These are phyloP conservation scores for Penicillium sp. DNA, from an alignment of 2,329 filamentous ascomycete species.

Conservation along the genomic window DNA sequence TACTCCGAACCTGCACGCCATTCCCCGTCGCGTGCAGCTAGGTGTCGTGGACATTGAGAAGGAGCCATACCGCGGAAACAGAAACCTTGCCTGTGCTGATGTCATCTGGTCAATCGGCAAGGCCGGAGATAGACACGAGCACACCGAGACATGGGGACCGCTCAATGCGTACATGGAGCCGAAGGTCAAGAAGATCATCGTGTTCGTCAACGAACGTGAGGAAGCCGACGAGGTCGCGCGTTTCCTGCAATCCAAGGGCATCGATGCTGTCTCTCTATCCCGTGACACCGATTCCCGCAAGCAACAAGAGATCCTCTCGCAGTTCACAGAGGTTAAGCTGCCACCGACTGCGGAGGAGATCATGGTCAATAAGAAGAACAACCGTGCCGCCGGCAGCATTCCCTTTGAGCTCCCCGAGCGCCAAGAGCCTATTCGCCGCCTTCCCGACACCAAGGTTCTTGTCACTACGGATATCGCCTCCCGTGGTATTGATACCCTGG, in stretches of 20 bases:
- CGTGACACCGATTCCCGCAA: slow-evolving; percentile 77
- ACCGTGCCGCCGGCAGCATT: slow-evolving; percentile 37
- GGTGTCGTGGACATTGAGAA: slow-evolving; percentile 88
- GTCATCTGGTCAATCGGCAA: slow-evolving; percentile 91
- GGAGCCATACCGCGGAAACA: slow-evolving; percentile 92
- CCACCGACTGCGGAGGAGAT: slow-evolving; percentile 39
- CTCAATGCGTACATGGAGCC: slow-evolving; percentile 42
- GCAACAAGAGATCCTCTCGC: slow-evolving; percentile 70
- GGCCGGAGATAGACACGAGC: slow-evolving; percentile 55
- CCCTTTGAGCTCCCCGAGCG: slow-evolving; percentile 40
- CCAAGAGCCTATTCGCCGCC: slow-evolving; percentile 43
- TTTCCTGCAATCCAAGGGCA: slow-evolving; percentile 78
- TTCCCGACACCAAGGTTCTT: slow-evolving; percentile 81
- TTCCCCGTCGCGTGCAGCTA: slow-evolving; percentile 89
- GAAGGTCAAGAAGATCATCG: slow-evolving; percentile 79
- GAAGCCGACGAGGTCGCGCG: slow-evolving; percentile 76
- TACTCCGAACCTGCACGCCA: slow-evolving; percentile 93
- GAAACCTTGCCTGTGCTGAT: slow-evolving; percentile 88
- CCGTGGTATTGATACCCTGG: slow-evolving; percentile 87
- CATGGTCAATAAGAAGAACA: slow-evolving; percentile 29
- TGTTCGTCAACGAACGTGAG: slow-evolving; percentile 96
- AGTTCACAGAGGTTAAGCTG: slow-evolving; percentile 59
- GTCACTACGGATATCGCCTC: slow-evolving; percentile 93
- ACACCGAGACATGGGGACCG: slow-evolving; percentile 27
- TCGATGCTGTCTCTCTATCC: slow-evolving; percentile 81